Conservation (phyloP, 2,329 filamentous ascomycete species). For the Colletotrichum simmondsii region DNA sequence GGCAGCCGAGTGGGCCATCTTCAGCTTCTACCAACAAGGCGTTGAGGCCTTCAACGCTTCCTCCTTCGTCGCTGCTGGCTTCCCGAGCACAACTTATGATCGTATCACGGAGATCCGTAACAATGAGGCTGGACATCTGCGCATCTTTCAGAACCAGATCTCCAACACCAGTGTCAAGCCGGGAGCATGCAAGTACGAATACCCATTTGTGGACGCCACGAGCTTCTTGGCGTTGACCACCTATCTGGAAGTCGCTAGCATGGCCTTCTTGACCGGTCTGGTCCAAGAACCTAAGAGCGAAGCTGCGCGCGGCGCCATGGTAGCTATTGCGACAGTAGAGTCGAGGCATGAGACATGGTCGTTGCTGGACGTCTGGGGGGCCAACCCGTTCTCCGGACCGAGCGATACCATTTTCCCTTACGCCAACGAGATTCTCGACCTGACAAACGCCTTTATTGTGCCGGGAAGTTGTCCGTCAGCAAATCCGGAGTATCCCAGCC, state of each 20-base stretch:
- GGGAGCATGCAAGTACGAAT: constrained; percentile 1
- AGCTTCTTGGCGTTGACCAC: constrained; percentile 41
- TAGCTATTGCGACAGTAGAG: constrained; percentile 49
- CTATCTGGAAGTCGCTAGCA: constrained; percentile 48
- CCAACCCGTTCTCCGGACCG: background rate
- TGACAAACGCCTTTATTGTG: background rate
- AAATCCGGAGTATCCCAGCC: background rate
- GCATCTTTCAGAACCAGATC: constrained; percentile 56
- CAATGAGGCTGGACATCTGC: constrained; percentile 56
- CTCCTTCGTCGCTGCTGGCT: background rate
- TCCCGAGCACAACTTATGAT: background rate
- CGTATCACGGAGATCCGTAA: constrained; percentile 46
- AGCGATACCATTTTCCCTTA: background rate
- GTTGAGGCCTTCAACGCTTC: background rate
- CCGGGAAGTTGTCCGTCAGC: background rate
- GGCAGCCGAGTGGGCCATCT: constrained; percentile 56
- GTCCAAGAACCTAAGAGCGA: constrained; percentile 46
- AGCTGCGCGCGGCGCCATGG: constrained; percentile 48
- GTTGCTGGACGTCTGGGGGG: constrained; percentile 44
- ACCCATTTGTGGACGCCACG: background rate
- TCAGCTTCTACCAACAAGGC: constrained; percentile 49
- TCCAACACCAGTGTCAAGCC: constrained; percentile 54
- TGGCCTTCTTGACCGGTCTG: constrained; percentile 52
- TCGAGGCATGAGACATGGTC: constrained; percentile 53
- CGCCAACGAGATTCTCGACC: background rate